phyloP scores from a whole-genome alignment of 805 yeast species.

The Saccharomycopsis javanensis region DNA sequence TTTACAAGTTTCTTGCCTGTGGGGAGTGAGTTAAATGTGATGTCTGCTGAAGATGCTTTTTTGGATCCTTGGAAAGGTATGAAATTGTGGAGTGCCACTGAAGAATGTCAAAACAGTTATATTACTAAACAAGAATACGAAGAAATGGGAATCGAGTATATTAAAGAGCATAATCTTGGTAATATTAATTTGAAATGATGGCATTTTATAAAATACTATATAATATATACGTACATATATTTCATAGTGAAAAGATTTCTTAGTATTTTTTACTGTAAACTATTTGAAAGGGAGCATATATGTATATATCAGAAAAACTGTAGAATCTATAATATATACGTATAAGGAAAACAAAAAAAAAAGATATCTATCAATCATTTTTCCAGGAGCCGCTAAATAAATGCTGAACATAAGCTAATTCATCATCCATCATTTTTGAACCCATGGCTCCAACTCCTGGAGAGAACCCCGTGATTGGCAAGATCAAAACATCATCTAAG shows the following conservation, averaged over 20 bases:
- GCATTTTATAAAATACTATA: no score
- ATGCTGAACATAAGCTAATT: conserved; percentile 51
- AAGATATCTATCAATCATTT: conserved; percentile 15
- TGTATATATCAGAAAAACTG: no score
- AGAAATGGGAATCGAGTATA: conserved; percentile 83
- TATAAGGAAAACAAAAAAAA: neutral
- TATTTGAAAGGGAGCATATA: no score
- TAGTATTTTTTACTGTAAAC: no score
- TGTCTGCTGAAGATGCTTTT: conserved; percentile 56
- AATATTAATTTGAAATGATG: conserved; percentile 28
- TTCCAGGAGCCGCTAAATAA: conserved; percentile 64
- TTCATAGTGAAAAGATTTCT: no score
- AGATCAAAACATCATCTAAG: conserved; percentile 57
- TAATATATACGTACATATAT: neutral
- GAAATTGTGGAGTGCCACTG: conserved; percentile 61
- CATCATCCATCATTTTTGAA: conserved; percentile 32
- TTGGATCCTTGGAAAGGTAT: conserved; percentile 92
- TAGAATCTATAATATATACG: neutral
- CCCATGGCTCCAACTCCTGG: conserved; percentile 71
- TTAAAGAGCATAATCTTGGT: conserved; percentile 78
- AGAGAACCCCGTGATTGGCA: conserved; percentile 62
- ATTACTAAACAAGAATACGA: conserved; percentile 67
- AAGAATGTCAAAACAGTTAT: conserved; percentile 36
- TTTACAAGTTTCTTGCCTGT: conserved; percentile 63
- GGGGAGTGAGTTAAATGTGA: conserved; percentile 49